These are phyloP conservation scores for Bocquillonia castaneifolia DNA, from an alignment of 441 rosid genomes.

Conservation along the genomic window DNA sequence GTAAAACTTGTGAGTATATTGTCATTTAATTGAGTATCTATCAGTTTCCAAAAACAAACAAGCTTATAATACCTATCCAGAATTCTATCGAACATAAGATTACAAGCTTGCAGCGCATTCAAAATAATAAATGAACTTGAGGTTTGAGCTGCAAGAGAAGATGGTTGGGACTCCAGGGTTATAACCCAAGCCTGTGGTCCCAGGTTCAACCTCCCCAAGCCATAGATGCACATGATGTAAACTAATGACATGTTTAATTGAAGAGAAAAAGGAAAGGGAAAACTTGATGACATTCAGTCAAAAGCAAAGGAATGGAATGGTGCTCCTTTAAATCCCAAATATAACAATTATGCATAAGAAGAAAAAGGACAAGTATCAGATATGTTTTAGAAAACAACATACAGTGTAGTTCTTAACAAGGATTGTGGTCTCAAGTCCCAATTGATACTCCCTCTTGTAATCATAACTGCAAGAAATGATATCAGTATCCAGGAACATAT, in stretches of 20 bases:
- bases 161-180: background rate
- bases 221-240: background rate
- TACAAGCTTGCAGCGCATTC: background rate
- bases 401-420: constrained; percentile 93
- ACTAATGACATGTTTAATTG: background rate
- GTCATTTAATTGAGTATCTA: background rate
- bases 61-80: background rate
- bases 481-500: constrained; percentile 2
- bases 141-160: background rate
- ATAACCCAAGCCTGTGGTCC: background rate
- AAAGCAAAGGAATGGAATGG: background rate
- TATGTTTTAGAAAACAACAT: constrained; percentile 30
- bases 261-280: background rate
- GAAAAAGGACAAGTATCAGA: background rate
- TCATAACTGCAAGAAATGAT: constrained; percentile 58
- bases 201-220: background rate
- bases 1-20: constrained; percentile 2
- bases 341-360: background rate
- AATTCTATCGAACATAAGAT: background rate
- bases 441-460: constrained; percentile 88
- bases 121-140: constrained; percentile 3
- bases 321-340: background rate
- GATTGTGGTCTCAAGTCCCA: constrained; percentile 95
- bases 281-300: background rate
- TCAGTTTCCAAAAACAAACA: background rate